These are phyloP conservation scores for Fusarium subtropicale DNA, from an alignment of 2,329 filamentous ascomycete species.

Conservation along the genomic window DNA sequence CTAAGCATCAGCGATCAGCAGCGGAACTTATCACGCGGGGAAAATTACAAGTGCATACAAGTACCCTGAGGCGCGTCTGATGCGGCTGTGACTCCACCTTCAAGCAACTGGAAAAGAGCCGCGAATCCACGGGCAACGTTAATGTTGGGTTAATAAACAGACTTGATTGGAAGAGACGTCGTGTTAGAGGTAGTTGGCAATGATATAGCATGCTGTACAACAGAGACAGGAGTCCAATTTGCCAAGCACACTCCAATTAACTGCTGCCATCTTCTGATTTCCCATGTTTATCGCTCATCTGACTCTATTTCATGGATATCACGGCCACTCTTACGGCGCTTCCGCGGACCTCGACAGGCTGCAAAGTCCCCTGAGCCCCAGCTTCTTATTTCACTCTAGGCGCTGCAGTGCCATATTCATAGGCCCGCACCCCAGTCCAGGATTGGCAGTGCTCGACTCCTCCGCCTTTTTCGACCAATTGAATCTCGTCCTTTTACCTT, in stretches of 20 bases:
- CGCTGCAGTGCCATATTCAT: conserved; percentile 22
- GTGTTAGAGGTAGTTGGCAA: background rate
- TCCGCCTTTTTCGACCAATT: conserved; percentile 30
- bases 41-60: conserved; percentile 5
- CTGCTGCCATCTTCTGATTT: background rate
- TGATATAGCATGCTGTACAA: background rate
- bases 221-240: too few relatives aligned
- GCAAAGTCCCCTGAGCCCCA: conserved; percentile 21
- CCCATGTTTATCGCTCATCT: background rate
- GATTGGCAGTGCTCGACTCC: conserved; percentile 5
- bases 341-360: conserved; percentile 7
- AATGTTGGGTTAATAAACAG: conserved; percentile 20
- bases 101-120: conserved; percentile 35
- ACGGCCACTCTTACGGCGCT: conserved; percentile 18
- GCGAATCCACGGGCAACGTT: conserved; percentile 29
- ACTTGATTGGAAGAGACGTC: conserved; percentile 2
- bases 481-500: conserved; percentile 12
- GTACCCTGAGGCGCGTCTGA: conserved; percentile 42
- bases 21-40: conserved; percentile 29
- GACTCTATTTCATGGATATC: background rate
- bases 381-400: conserved; percentile 24
- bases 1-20: conserved; percentile 40
- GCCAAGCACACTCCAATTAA: background rate
- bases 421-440: conserved; percentile 12
- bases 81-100: conserved; percentile 43